These are phyloP conservation scores for Rhododendron simsii DNA, from an alignment of 148 eudicot genomes.

Conservation along the genomic window DNA sequence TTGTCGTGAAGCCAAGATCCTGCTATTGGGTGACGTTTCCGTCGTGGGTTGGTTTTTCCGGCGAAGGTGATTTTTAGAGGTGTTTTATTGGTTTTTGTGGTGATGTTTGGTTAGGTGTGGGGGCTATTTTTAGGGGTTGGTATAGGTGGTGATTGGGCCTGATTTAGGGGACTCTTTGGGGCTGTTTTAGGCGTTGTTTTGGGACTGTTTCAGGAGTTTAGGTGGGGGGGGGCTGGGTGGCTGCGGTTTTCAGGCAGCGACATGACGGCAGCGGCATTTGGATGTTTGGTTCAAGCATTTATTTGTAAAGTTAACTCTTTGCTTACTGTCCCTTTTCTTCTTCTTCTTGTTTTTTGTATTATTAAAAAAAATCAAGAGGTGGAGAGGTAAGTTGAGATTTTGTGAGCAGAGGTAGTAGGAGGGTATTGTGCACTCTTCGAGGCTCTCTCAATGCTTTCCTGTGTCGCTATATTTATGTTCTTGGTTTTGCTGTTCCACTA, in stretches of 20 bases:
- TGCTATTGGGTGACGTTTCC: not conserved
- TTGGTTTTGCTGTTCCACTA: not conserved
- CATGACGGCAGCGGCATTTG: not conserved
- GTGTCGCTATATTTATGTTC: not conserved
- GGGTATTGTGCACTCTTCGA: not conserved
- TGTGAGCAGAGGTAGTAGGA: not conserved
- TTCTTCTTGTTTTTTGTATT: too few relatives aligned
- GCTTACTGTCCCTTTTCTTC: too few relatives aligned
- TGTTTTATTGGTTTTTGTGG: not conserved
- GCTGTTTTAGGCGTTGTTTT: not conserved
- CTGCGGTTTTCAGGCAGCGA: not conserved
- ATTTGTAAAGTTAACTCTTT: too few relatives aligned
- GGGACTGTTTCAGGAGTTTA: not conserved
- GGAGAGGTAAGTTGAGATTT: not conserved
- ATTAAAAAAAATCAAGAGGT: too few relatives aligned
- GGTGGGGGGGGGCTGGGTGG: too few relatives aligned
- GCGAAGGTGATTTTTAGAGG: too few relatives aligned
- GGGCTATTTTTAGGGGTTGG: not conserved
- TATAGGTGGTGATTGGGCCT: not conserved
- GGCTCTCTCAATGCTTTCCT: not conserved
- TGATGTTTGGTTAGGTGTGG: not conserved
- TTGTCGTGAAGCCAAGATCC: not conserved
- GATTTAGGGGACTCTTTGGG: not conserved
- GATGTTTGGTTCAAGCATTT: not conserved
- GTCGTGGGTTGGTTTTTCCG: too few relatives aligned